Percentiles rank a stretch among this genome's conserved stretches.
Evolutionary conservation across 495 filamentous ascomycete species (phyloP).

Genomic region (Astrothelium macrocarpum): DNA sequence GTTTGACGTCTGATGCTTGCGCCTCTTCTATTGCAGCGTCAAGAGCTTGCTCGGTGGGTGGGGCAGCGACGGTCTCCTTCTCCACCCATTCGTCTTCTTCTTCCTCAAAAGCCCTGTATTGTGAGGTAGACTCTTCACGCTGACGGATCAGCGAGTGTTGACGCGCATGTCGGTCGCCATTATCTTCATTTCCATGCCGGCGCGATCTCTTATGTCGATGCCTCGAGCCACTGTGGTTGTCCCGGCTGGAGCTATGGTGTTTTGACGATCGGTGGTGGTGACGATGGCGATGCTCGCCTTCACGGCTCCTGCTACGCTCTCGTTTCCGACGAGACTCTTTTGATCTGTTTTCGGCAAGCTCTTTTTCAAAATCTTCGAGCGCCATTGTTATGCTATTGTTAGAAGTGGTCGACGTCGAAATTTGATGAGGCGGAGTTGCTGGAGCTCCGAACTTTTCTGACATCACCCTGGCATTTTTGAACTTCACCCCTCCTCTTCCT

Average conservation of each 20-base stretch:
- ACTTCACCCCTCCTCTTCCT: not conserved
- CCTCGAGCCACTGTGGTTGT: slow-evolving; percentile 35
- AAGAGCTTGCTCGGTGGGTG: slow-evolving; percentile 33
- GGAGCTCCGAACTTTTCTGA: slow-evolving; percentile 1
- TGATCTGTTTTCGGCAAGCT: slow-evolving; percentile 28
- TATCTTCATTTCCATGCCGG: slow-evolving; percentile 35
- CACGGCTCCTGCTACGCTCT: slow-evolving; percentile 23
- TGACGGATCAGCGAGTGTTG: slow-evolving; percentile 16
- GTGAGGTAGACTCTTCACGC: slow-evolving; percentile 16
- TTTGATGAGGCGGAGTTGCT: not conserved
- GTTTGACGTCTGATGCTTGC: slow-evolving; percentile 33
- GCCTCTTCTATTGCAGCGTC: slow-evolving; percentile 23
- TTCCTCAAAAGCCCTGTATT: slow-evolving; percentile 17
- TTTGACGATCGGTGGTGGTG: slow-evolving; percentile 40
- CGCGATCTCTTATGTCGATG: slow-evolving; percentile 49
- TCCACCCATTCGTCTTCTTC: slow-evolving; percentile 28
- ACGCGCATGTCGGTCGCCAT: slow-evolving; percentile 20
- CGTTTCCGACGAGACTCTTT: slow-evolving; percentile 14
- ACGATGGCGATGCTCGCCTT: slow-evolving; percentile 29
- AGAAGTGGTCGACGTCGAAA: not conserved
- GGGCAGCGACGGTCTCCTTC: slow-evolving; percentile 23
- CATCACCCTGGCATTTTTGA: not conserved
- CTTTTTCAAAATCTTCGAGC: slow-evolving; percentile 35
- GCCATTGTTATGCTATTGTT: slow-evolving; percentile 18
- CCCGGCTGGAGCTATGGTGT: slow-evolving; percentile 26